Conservation (phyloP, 192 early-diverging fungal species). For the Backusella parvicylindrica region DNA sequence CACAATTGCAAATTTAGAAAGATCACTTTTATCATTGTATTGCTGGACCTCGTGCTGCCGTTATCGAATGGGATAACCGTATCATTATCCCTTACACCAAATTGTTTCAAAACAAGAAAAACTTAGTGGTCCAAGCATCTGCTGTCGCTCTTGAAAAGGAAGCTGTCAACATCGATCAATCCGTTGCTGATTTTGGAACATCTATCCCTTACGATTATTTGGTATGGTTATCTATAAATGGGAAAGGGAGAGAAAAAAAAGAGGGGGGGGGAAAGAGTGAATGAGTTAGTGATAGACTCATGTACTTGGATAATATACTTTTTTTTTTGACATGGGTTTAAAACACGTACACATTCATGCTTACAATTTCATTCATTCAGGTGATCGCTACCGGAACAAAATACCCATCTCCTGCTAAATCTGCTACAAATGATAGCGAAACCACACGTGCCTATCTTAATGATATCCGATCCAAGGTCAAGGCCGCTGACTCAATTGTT, state of each 20-base stretch:
- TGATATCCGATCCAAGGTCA: conserved; percentile 34
- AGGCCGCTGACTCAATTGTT: conserved; percentile 40
- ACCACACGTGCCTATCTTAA: conserved; percentile 33
- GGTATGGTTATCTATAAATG: conserved; percentile 16
- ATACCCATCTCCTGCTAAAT: conserved; percentile 41
- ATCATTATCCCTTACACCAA: conserved; percentile 49
- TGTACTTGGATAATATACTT: not conserved
- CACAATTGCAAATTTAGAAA: conserved; percentile 11
- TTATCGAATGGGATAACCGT: conserved; percentile 43
- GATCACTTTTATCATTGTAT: conserved; percentile 55
- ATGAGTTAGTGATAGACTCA: not conserved
- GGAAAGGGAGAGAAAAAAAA: too few species aligned
- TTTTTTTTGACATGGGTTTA: not conserved
- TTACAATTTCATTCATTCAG: not conserved
- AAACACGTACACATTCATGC: not conserved
- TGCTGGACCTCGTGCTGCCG: conserved; percentile 45
- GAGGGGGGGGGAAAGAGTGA: not conserved
- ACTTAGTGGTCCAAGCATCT: conserved; percentile 43
- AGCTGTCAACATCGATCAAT: conserved; percentile 37
- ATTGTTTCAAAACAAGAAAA: conserved; percentile 37
- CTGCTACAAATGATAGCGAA: conserved; percentile 32
- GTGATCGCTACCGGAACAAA: conserved; percentile 51
- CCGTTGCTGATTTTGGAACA: conserved; percentile 13
- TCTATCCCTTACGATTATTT: conserved; percentile 48
- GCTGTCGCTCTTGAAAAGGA: conserved; percentile 38